Evolutionary conservation across 352 stramenopile genomes (phyloP).

Genomic region (Phytophthora cajani): DNA sequence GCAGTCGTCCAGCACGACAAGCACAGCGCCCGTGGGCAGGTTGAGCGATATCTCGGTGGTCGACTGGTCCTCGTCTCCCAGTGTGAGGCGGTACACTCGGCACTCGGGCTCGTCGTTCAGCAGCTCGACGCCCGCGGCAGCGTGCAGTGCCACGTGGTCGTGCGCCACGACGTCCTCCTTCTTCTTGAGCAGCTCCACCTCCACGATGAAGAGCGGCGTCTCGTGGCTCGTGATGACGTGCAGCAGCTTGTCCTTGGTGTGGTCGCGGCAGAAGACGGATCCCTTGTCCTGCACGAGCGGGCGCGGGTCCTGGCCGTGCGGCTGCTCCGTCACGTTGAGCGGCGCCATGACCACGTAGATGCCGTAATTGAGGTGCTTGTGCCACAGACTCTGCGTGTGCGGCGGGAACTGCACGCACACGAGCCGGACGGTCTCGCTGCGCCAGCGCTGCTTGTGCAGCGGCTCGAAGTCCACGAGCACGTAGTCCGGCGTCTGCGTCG

Average conservation of each 20-base stretch:
- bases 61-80: conserved; percentile 25
- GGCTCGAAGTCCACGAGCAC: conserved; percentile 57
- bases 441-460: conserved; percentile 52
- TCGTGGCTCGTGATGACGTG: conserved; percentile 45
- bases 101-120: conserved; percentile 50
- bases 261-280: conserved; percentile 58
- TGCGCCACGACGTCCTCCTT: conserved; percentile 31
- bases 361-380: conserved; percentile 56
- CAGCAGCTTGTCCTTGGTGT: conserved; percentile 52
- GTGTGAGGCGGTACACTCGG: conserved; percentile 54
- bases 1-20: conserved; percentile 46
- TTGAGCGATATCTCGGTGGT: conserved; percentile 37
- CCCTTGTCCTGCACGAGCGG: conserved; percentile 39
- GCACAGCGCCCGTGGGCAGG: conserved; percentile 41
- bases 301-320: conserved; percentile 20
- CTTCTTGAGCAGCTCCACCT: conserved; percentile 56
- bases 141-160: conserved; percentile 27
- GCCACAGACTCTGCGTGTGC: conserved; percentile 49
- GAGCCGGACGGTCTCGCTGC: conserved; percentile 41
- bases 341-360: conserved; percentile 56
- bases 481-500: conserved; percentile 26
- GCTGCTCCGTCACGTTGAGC: conserved; percentile 48
- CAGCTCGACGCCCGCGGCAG: conserved; percentile 24
- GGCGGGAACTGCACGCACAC: conserved; percentile 51
- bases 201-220: conserved; percentile 49